Evolutionary conservation across 768 basidiomycete genomes (phyloP), one percentile per base, ranked within the genome.

Genomic region (Aureoboletus auriporus): DNA sequence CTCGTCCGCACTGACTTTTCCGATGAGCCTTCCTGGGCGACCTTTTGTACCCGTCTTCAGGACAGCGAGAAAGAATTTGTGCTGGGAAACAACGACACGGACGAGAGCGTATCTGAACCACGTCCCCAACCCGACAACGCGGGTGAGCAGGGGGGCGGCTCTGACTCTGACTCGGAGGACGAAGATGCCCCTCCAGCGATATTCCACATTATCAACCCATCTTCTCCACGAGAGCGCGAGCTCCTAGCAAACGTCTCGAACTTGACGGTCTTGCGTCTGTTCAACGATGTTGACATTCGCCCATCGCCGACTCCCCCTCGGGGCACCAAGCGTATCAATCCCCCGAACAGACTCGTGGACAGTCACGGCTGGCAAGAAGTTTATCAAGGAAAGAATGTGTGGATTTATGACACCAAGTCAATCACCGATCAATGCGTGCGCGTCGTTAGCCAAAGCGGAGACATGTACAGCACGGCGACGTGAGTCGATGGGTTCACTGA

Each of bases 381-480:
- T 13, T 91, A 90, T 59, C 59, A 62, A 4, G 88, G 89, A 10
- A 76, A 78, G 56, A 76, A 72, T 29, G 55, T 90, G 20, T 90
- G 89, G 89, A 75, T 90, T 44, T 91, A 89, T 59, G 88, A 90
- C 58, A 57, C 71, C 7, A 69, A 66, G 54, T 88, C 86, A 9
- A 86, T 86, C 58, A 46, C 44, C 12, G 87, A 90, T 64, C 77
- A 77, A 51, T 86, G 80, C 51, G 82, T 76, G 44, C 75, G 86
- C 40, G 69, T 86, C n/a, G 78, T 91, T 9, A 79, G 75, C 58
- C 78, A 76, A 53, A 63, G 71, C 12, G 75, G 78, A n/a, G 78
- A 82, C 52, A 65, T 81, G 52, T 89, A 89, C 56, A 86, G 87
- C 27, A 85, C 86, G 28, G 88, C 86, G 45, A 86, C 86, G 87